Evolutionary conservation across 306 rosid species (phyloP).

Genomic region (Arachis hypogaea): DNA sequence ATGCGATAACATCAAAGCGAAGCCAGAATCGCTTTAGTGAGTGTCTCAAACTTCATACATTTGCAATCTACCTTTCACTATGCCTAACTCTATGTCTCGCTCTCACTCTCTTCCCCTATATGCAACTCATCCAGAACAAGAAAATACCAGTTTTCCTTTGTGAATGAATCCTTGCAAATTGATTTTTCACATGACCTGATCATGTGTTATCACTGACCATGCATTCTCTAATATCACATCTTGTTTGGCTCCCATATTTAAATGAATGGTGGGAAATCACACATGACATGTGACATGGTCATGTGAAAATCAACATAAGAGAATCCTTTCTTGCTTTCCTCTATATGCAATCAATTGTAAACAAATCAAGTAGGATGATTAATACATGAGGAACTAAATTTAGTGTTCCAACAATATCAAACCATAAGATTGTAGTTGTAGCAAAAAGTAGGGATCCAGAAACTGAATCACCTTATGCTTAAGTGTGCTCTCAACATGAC

Average conservation of each 20-base stretch:
- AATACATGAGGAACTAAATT: constrained; percentile 11
- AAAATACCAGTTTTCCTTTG: not conserved
- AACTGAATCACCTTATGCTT: constrained; percentile 45
- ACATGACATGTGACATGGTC: too few species aligned
- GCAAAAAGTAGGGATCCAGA: constrained; percentile 21
- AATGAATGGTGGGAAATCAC: too few species aligned
- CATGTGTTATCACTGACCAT: too few species aligned
- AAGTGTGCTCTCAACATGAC: constrained; percentile 39
- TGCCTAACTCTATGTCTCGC: not conserved
- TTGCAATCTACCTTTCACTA: constrained; percentile 3
- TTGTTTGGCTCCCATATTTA: too few species aligned
- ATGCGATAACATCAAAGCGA: constrained; percentile 11
- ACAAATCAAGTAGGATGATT: not conserved
- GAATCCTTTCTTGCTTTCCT: not conserved
- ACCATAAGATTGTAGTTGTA: not conserved
- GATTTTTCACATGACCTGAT: too few species aligned
- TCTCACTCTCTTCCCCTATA: not conserved
- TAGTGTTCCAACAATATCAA: constrained; percentile 5
- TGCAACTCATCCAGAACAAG: not conserved
- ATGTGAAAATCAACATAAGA: too few species aligned
- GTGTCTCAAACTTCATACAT: constrained; percentile 9
- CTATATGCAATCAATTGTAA: constrained; percentile 12
- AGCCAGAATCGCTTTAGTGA: not conserved
- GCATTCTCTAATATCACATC: not conserved
- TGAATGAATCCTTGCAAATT: too few species aligned